Evolutionary conservation across 2,329 filamentous ascomycete species (phyloP), one percentile per base, ranked within the genome.

Genomic region (Colletotrichum sp.): DNA sequence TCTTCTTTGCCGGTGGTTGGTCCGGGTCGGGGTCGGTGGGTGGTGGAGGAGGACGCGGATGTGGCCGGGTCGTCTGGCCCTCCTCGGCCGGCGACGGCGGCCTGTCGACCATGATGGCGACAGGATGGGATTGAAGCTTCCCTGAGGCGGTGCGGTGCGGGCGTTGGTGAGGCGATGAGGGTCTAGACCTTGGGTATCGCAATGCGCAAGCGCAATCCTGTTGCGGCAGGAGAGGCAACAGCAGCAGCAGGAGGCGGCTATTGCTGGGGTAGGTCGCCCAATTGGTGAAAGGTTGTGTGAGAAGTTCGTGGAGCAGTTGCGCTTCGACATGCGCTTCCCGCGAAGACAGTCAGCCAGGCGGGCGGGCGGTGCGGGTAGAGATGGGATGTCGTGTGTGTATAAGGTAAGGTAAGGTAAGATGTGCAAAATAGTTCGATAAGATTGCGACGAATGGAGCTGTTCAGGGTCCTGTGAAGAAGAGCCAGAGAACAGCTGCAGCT

Each of bases 1-100:
- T 84, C 69, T 78, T 66, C 64, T 77, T 78, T 49, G 60, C 64
- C 57, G 69, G 63, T 5, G 63, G 57, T 59, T 72, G 26, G 21
- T 75, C 68, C 57, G 73, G 44, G n/a, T 76, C 70, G 55, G 26
- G 57, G 10, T 52, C 68, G 49, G 36, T 67, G 26, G 55, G 34
- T 9, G 68, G 52, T 36, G 68, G 67, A n/a, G 44, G 32, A 26
- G 55, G n/a, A 4, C 2, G 62, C 66, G 52, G 32, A 9, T 1
- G 30, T 55, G 49, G 21, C 7, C 26, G 24, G 44, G 39, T 12
- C n/a, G 34, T 30, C 52, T 60, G n/a, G 26, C 49, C 55, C 28
- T 62, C 62, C 8, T 32, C 69, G 26, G 44, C 63, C 30, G 63
- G 55, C 8, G 44, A 34, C 9, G 64, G 39, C 34, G 57, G 55